Conservation (phyloP, 2,329 filamentous ascomycete genomes). For the Pleomassaria siparia region DNA sequence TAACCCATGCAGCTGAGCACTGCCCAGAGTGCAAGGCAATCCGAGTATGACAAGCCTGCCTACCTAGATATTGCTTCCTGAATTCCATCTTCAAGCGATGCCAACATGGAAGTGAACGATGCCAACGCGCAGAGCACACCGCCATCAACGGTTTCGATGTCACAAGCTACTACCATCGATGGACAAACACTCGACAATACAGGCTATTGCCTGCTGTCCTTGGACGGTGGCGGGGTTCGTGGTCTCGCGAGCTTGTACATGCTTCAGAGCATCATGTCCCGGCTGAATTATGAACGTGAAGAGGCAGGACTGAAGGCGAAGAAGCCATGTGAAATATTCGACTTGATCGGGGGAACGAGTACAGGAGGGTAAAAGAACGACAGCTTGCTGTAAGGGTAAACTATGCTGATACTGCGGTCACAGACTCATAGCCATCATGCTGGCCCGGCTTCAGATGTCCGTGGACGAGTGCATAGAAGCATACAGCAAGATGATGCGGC, state of each 20-base stretch:
- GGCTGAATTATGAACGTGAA: slow-evolving; percentile 16
- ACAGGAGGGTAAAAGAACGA: slow-evolving; percentile 20
- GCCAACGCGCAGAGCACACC: not conserved
- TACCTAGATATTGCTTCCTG: too few species aligned
- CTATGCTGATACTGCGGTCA: not conserved
- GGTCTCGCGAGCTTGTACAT: slow-evolving; percentile 26
- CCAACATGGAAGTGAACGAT: not conserved
- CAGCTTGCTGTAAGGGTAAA: not conserved
- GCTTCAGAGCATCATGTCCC: slow-evolving; percentile 21
- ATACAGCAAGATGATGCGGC: slow-evolving; percentile 15
- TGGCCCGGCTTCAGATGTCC: slow-evolving; percentile 19
- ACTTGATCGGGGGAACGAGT: slow-evolving; percentile 28
- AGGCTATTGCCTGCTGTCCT: slow-evolving; percentile 22
- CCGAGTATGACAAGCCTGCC: too few species aligned
- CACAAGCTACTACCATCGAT: not conserved
- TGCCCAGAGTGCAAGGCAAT: too few species aligned
- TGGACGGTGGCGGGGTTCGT: slow-evolving; percentile 29
- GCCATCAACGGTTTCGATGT: not conserved
- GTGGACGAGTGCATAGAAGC: slow-evolving; percentile 21
- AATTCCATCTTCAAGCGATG: too few species aligned
- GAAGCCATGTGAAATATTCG: slow-evolving; percentile 23
- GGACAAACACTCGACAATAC: slow-evolving; percentile 13
- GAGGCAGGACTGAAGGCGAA: slow-evolving; percentile 8
- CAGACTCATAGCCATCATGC: slow-evolving; percentile 25
- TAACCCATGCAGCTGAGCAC: too few species aligned